Percentiles rank a stretch among this genome's conserved stretches.
These are phyloP conservation scores for Elsinoe arachidis DNA, from an alignment of 2,329 filamentous ascomycete genomes.

Conservation along the genomic window DNA sequence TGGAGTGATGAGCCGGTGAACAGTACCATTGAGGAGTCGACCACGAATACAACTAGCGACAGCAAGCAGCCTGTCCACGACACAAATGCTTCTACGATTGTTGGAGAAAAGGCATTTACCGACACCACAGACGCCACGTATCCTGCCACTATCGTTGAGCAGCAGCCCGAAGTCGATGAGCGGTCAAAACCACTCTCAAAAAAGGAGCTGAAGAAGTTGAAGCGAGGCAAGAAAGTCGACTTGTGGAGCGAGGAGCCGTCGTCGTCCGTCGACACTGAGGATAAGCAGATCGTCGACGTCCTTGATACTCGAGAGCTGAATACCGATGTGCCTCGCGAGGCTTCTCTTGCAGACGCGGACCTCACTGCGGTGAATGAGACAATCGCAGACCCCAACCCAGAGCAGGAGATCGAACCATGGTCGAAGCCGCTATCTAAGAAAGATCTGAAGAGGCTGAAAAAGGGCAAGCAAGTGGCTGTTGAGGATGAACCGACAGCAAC, in stretches of 20 bases:
- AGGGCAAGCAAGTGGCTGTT: no score
- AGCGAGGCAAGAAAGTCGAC: not conserved
- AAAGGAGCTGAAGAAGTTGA: conserved; percentile 15
- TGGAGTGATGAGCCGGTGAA: conserved; percentile 4
- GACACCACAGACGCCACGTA: not conserved
- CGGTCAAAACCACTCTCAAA: conserved; percentile 10
- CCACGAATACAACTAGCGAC: not conserved
- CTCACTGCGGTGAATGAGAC: no score
- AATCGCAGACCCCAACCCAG: no score
- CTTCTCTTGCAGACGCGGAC: no score
- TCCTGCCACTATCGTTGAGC: not conserved
- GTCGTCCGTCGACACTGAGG: not conserved
- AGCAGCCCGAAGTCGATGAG: not conserved
- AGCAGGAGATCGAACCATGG: no score
- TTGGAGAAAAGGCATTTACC: not conserved
- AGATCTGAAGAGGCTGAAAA: conserved; percentile 11
- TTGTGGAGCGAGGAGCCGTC: not conserved
- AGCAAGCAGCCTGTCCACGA: not conserved
- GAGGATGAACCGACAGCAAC: no score
- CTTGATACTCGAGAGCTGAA: not conserved
- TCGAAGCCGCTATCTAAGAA: conserved; percentile 3
- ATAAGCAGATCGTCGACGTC: not conserved
- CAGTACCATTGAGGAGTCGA: not conserved
- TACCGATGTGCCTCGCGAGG: no score
- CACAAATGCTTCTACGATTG: not conserved